Evolutionary conservation across 2,329 filamentous ascomycete species (phyloP).

Genomic region (Diaporthe eres): DNA sequence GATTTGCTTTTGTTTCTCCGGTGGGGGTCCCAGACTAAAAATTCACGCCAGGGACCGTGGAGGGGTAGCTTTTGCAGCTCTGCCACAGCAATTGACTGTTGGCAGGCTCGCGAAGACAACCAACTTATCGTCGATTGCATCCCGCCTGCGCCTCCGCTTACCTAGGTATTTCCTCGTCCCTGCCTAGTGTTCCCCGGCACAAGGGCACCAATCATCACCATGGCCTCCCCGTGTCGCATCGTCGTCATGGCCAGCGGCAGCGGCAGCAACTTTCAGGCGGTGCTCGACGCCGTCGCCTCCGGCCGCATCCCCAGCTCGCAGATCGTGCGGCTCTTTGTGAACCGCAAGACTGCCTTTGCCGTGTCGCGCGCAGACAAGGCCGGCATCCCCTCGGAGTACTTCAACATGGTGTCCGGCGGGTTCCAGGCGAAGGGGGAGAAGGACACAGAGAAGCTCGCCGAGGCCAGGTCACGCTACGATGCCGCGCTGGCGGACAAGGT

Average conservation of each 20-base stretch:
- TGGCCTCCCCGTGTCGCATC: slow-evolving; percentile 60
- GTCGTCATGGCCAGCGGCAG: slow-evolving; percentile 80
- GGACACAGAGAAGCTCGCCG: slow-evolving; percentile 65
- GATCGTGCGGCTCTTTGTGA: slow-evolving; percentile 64
- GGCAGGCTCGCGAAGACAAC: neutral
- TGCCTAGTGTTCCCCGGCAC: neutral
- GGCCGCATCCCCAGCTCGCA: slow-evolving; percentile 57
- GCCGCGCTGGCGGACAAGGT: slow-evolving; percentile 79
- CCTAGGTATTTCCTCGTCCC: neutral
- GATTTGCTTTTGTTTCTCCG: slow-evolving; percentile 2
- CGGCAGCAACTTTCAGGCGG: slow-evolving; percentile 84
- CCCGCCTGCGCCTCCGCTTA: neutral
- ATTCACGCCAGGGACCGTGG: neutral
- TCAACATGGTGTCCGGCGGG: slow-evolving; percentile 84
- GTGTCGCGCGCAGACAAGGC: slow-evolving; percentile 59
- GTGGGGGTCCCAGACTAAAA: neutral
- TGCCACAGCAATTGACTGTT: neutral
- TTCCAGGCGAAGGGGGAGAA: slow-evolving; percentile 70
- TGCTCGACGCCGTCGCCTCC: slow-evolving; percentile 65
- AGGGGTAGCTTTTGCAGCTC: slow-evolving; percentile 25
- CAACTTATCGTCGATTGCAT: neutral
- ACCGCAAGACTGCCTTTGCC: slow-evolving; percentile 63
- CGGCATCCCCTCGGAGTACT: slow-evolving; percentile 81
- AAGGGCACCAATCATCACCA: neutral
- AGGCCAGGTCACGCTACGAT: slow-evolving; percentile 79